Conservation (phyloP, 306 rosid species). For the Prunus kanzakura region DNA sequence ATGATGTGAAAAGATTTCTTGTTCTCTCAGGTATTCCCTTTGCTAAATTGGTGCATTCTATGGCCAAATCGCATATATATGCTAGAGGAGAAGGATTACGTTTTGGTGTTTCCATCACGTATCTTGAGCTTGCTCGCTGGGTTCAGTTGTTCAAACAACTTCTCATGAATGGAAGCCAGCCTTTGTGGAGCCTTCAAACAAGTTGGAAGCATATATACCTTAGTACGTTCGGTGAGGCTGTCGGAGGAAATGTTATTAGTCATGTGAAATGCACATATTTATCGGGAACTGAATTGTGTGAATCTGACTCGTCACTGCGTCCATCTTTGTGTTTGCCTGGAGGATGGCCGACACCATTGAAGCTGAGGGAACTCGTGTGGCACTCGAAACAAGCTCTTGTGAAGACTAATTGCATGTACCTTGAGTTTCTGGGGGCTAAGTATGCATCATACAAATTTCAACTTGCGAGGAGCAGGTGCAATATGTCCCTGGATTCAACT, state of each 20-base stretch:
- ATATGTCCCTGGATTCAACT: conserved; percentile 14
- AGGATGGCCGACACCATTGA: conserved; percentile 77
- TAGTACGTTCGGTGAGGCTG: conserved; percentile 65
- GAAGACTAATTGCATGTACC: conserved; percentile 71
- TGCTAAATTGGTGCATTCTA: conserved; percentile 54
- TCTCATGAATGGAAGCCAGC: conserved; percentile 61
- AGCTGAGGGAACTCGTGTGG: conserved; percentile 51
- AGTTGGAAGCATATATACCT: conserved; percentile 91
- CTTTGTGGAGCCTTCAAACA: conserved; percentile 71
- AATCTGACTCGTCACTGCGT: conserved; percentile 27
- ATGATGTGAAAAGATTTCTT: conserved; percentile 67
- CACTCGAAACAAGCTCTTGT: conserved; percentile 61
- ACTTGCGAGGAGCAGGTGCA: conserved; percentile 28
- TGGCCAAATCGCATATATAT: conserved; percentile 73
- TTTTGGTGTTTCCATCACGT: conserved; percentile 45
- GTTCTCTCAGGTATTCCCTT: conserved; percentile 62
- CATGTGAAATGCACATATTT: conserved; percentile 51
- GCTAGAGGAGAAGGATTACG: conserved; percentile 62
- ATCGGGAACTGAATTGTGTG: conserved; percentile 28
- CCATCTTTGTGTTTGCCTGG: conserved; percentile 64
- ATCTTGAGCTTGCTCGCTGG: conserved; percentile 91
- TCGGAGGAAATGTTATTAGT: conserved; percentile 43
- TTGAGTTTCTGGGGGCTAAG: conserved; percentile 63
- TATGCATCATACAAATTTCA: conserved; percentile 48
- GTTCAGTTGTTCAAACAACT: conserved; percentile 76